A percentile compares a stretch with the other conserved stretches of the same genome.
phyloP scores from a whole-genome alignment of 1,139 yeast genomes.

The Yamadazyma dushanensis region DNA sequence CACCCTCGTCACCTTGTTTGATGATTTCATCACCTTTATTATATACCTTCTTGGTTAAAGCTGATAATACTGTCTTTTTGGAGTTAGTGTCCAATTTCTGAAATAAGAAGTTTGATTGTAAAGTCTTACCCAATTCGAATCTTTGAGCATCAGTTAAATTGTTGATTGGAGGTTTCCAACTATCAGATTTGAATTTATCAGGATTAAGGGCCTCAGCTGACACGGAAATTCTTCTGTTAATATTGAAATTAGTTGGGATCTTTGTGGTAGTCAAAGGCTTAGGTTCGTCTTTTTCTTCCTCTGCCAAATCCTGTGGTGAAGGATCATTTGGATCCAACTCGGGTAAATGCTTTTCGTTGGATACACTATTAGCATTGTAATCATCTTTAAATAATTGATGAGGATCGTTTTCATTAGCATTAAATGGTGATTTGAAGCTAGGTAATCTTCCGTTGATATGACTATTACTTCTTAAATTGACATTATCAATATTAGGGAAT shows the following conservation, averaged over 20 bases:
- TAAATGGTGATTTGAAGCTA: slow-evolving; percentile 64
- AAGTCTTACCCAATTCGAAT: slow-evolving; percentile 64
- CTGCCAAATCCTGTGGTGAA: slow-evolving; percentile 12
- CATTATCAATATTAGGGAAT: slow-evolving; percentile 42
- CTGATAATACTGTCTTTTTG: slow-evolving; percentile 73
- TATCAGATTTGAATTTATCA: slow-evolving; percentile 54
- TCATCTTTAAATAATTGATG: slow-evolving; percentile 50
- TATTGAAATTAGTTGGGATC: slow-evolving; percentile 64
- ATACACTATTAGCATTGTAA: slow-evolving; percentile 38
- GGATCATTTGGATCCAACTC: slow-evolving; percentile 24
- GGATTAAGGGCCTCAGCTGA: slow-evolving; percentile 77
- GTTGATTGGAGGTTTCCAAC: slow-evolving; percentile 75
- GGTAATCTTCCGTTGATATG: slow-evolving; percentile 41
- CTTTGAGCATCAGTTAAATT: slow-evolving; percentile 66
- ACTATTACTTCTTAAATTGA: slow-evolving; percentile 24
- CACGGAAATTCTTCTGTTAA: slow-evolving; percentile 83
- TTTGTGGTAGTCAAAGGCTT: slow-evolving; percentile 22
- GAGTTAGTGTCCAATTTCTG: slow-evolving; percentile 73
- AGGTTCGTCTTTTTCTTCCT: slow-evolving; percentile 15
- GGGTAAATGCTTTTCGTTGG: slow-evolving; percentile 21
- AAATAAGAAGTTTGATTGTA: slow-evolving; percentile 81
- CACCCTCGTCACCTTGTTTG: slow-evolving; percentile 96
- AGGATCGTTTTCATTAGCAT: slow-evolving; percentile 56
- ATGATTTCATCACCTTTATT: slow-evolving; percentile 67
- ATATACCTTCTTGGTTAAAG: slow-evolving; percentile 71